Base-by-base conservation (phyloP, 2,329 filamentous ascomycete species). In the Fusarium sp. region DNA sequence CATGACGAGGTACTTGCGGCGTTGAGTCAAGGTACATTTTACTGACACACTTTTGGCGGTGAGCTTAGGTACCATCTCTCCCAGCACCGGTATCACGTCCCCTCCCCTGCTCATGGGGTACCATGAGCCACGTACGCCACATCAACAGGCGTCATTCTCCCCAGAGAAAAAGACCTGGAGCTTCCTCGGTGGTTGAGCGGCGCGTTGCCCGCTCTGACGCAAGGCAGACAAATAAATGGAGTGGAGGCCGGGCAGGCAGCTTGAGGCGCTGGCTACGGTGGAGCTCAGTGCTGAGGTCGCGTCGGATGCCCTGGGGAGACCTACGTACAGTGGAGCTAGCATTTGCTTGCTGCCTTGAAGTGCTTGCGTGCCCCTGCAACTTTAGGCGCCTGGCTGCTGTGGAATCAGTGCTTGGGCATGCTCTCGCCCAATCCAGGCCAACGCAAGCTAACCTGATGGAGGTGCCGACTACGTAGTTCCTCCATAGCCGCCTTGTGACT, bases 81-180 rank as follows among this genome's bases (percentile, higher is more conserved):
- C 16, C 31, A 16, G 24, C 58, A 8, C 54, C 35, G 18, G 76
- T 76, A 76, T 35, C 70, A 37, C 29, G 11, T 41, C 59, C 29
- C 33, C 61, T 68, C 66, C 65, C 62, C 64, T 45, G 57, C 37
- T 64, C 60, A 52, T 68, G 64, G 22, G 24, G 35, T 35, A n/a
- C 64, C 65, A 67, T 71, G 72, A 76, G 77, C 77, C 75, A 78
- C 77, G 74, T 77, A 76, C 75, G 77, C 77, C 76, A 78, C 76
- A 77, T 35, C 58, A 33, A 22, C 52, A 62, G 65, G 78, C 75
- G 75, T 78, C 75, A 78, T 78, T 68, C 63, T 65, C 63, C 64
- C 58, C 61, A 64, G 67, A 61, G 41, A 20, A 11, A 31, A 11
- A 69, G 56, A 63, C 60, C 68, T 72, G 69, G 56, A 63, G 64